Evolutionary conservation across 345 rosid species (phyloP).

Genomic region (Geranium rotundifolium): DNA sequence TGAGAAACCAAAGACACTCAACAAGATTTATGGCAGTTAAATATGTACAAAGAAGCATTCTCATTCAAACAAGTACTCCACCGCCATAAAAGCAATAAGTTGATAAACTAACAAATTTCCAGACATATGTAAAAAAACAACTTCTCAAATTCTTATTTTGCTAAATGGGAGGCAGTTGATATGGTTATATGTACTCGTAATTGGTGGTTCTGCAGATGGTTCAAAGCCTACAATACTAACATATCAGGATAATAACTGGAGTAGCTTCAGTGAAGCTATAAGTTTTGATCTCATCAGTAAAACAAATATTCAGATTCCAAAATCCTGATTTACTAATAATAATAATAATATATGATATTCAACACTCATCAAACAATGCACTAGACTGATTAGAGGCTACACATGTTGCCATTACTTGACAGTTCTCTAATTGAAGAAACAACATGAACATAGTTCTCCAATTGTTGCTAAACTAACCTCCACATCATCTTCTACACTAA

Average conservation of each 20-base stretch:
- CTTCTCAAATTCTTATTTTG: too few species aligned
- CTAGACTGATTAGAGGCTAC: not conserved
- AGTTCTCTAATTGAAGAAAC: not conserved
- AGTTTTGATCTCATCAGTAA: too few species aligned
- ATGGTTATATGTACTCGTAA: too few species aligned
- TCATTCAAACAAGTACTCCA: too few species aligned
- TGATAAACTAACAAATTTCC: too few species aligned
- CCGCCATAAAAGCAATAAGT: too few species aligned
- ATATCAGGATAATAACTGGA: not conserved
- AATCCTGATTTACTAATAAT: not conserved
- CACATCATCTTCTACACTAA: too few species aligned
- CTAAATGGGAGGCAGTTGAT: too few species aligned
- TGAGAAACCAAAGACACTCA: not conserved
- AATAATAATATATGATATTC: too few species aligned
- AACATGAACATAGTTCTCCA: not conserved
- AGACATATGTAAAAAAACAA: too few species aligned
- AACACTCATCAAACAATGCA: not conserved
- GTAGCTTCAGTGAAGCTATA: not conserved
- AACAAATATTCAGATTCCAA: not conserved
- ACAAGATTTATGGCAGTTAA: not conserved
- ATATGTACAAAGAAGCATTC: not conserved
- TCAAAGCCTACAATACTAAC: too few species aligned
- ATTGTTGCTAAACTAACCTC: not conserved
- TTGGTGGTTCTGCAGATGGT: too few species aligned
- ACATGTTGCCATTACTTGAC: not conserved